Base-by-base conservation (phyloP, 2,329 filamentous ascomycete genomes). In the Diaporthe citri region DNA sequence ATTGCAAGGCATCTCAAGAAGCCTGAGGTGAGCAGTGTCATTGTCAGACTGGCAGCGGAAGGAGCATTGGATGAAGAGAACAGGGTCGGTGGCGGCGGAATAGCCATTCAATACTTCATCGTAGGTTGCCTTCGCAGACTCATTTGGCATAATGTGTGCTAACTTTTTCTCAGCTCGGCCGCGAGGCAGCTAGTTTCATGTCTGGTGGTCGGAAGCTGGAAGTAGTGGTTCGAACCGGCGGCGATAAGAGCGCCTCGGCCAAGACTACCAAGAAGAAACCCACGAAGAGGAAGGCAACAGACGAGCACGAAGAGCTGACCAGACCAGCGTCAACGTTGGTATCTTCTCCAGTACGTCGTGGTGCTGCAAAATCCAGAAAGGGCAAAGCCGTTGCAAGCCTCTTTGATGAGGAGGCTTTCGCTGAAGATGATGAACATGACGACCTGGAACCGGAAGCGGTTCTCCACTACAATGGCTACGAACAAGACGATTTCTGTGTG, bases 11-110 rank as follows among this genome's bases (percentile, higher is more conserved):
- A 90, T 22, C 85, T 97, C 78, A 92, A 93, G 74, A 91, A 93
- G 79, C 91, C 92, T 48, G 94, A 97, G 80, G 89, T 95, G 17
- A 94, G 98, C 81, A 92, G 95, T 52, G 88, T 98, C n/a, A 95
- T 98, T 79, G 91, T 95, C 80, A 89, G 90, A 64, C 87, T 99
- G 13, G 85, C 94, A 10, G 90, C 90, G 7, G 94, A 97, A 80
- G 92, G 93, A 59, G 94, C 92, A 8, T 85, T 99, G 36, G 83
- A 82, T 20, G 95, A 98, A 83, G 86, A 92, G 46, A 94, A 95
- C 80, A 86, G 86, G 85, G 57, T 86, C 86, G 62, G 69, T 17
- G 62, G 62, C 17, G 39, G 36, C 62, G 90, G 90, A 6, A 96
- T 97, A 81, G 90, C 94, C 1, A 90, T 91, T 71, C 91, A 94